Conservation (phyloP, 1,284 basidiomycete species). For the Sporisorium scitamineum region DNA sequence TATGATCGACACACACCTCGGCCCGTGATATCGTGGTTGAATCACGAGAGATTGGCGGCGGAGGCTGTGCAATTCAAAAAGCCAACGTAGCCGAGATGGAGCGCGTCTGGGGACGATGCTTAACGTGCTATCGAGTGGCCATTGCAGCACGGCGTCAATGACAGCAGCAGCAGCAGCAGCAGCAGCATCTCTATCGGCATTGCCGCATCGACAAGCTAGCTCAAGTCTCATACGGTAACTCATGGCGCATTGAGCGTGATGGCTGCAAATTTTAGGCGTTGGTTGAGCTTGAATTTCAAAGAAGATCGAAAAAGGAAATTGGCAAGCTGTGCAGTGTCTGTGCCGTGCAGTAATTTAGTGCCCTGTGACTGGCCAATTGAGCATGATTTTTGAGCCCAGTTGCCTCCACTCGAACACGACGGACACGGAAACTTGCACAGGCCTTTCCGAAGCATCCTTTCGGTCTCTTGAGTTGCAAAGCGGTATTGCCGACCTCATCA, state of each 20-base stretch:
- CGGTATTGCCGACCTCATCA: slow-evolving; percentile 1
- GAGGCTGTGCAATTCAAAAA: neutral
- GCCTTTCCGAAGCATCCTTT: neutral
- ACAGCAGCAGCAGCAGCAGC: no score
- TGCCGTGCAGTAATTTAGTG: no score
- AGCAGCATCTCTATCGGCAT: no score
- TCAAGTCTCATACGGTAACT: no score
- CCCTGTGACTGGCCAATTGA: no score
- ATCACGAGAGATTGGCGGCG: neutral
- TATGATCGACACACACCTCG: neutral
- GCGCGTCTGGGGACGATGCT: no score
- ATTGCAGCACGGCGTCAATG: no score
- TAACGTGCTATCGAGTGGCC: no score
- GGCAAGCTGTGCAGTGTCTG: neutral
- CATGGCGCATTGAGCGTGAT: no score
- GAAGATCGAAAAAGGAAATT: neutral
- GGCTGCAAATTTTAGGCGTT: neutral
- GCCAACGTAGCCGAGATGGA: no score
- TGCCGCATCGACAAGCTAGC: no score
- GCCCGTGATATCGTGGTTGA: neutral
- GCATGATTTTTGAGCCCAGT: neutral
- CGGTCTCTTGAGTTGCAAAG: neutral
- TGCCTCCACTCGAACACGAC: slow-evolving; percentile 4
- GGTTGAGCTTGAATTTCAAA: neutral
- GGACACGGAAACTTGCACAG: neutral